Conservation (phyloP, 495 filamentous ascomycete genomes). For the Penicillium silybi region DNA sequence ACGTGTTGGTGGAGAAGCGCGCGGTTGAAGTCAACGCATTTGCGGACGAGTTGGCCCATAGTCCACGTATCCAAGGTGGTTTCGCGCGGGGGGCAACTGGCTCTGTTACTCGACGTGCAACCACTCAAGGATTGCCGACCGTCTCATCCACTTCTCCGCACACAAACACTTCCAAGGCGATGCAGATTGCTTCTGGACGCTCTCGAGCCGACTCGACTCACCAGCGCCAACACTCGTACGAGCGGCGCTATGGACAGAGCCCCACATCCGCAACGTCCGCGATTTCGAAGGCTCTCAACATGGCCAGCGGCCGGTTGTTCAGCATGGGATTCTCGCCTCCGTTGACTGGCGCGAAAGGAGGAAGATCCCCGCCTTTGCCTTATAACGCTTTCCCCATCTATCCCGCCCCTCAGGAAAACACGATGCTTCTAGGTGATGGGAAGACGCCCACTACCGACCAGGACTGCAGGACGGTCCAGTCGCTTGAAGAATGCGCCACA, state of each 20-base stretch:
- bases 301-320: slow-evolving; percentile 83
- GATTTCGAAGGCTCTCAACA: slow-evolving; percentile 90
- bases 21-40: slow-evolving; percentile 95
- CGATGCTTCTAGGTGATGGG: slow-evolving; percentile 64
- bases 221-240: slow-evolving; percentile 68
- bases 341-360: slow-evolving; percentile 60
- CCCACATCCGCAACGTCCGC: slow-evolving; percentile 80
- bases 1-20: slow-evolving; percentile 92
- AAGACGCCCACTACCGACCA: slow-evolving; percentile 66
- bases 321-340: slow-evolving; percentile 70
- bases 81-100: slow-evolving; percentile 37
- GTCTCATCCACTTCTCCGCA: slow-evolving; percentile 29
- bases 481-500: slow-evolving; percentile 85
- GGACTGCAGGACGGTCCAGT: slow-evolving; percentile 70
- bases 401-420: slow-evolving; percentile 59
- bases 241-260: slow-evolving; percentile 70
- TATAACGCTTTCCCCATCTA: slow-evolving; percentile 85
- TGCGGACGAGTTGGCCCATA: slow-evolving; percentile 87
- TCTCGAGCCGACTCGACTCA: slow-evolving; percentile 61
- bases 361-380: slow-evolving; percentile 67
- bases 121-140: slow-evolving; percentile 56
- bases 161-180: slow-evolving; percentile 51
- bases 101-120: slow-evolving; percentile 63
- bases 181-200: slow-evolving; percentile 64
- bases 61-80: slow-evolving; percentile 54